Base-by-base conservation (phyloP, 2,329 filamentous ascomycete species). In the Graphilbum fragrans region DNA sequence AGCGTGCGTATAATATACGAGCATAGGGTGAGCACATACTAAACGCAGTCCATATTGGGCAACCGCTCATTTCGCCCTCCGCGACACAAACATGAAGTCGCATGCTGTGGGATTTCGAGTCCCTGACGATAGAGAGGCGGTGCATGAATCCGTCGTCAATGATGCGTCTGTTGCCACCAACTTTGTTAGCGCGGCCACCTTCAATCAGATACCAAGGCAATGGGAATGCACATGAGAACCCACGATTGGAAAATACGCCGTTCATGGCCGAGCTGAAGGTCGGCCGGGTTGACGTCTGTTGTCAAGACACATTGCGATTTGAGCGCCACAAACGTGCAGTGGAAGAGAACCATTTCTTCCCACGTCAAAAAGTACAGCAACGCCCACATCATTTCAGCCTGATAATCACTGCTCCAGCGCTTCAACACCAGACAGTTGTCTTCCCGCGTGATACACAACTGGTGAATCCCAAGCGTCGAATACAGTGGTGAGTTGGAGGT, bases 41-140 rank as follows among this genome's bases (percentile, higher is more conserved):
- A 50, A 80, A 80, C 3, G 75, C 74, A 3, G 75, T 80, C 76
- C 76, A 80, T 9, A 80, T 65, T 1, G 75, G 76, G 49, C 72
- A 76, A 39, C 61, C 61, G 23, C 59, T 62, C 38, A 77, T 52
- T 39, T 69, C 65, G 2, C 72, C 74, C n/a, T 70, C 66, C 61
- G 64, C 68, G 0, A 74, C 66, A 2, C 70, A 63, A 12, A 72
- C 70, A 37, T 77, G 73, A 1, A 80, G 65, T 12, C 76, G 68
- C 3, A 72, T 43, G 2, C 66, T 67, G 10, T 59, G 56, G 1
- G 67, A 71, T 20, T 62, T 56, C 2, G 48, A 39, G 48, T 80
- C 74, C 45, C 70, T 57, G 42, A 69, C 72, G 2, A 80, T 67
- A 14, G 67, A 65, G 4, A 80, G 61, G 2, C 60, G 65, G 50